Conservation (phyloP, 441 rosid genomes). For the Gossypium davidsonii region DNA sequence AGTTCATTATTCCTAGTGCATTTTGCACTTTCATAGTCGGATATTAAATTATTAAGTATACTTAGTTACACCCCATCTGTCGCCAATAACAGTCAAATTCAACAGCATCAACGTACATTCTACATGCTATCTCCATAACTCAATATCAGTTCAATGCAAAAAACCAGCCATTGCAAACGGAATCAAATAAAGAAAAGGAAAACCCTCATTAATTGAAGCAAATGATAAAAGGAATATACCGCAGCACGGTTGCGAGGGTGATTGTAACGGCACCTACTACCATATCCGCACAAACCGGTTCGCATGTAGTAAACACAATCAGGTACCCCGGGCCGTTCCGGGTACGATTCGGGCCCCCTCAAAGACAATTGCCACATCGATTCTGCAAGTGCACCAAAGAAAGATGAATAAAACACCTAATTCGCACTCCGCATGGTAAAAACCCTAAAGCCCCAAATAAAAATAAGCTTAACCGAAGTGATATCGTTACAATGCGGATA, state of each 20-base stretch:
- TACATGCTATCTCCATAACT: background rate
- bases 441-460: constrained; percentile 30
- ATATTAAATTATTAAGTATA: background rate
- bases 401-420: constrained; percentile 8
- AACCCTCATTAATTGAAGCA: background rate
- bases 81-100: background rate
- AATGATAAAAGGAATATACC: constrained; percentile 31
- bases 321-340: constrained; percentile 73
- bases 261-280: constrained; percentile 78
- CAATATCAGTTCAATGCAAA: background rate
- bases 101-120: background rate
- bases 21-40: background rate
- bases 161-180: background rate
- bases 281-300: constrained; percentile 80
- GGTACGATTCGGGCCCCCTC: constrained; percentile 47
- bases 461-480: background rate
- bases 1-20: constrained; percentile 1
- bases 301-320: constrained; percentile 93
- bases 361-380: constrained; percentile 77
- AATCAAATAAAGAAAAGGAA: background rate
- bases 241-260: constrained; percentile 90
- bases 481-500: background rate
- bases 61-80: background rate
- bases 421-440: constrained; percentile 18
- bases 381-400: constrained; percentile 37